Conservation (phyloP, 1,284 basidiomycete species). For the Melampsora medusae region DNA sequence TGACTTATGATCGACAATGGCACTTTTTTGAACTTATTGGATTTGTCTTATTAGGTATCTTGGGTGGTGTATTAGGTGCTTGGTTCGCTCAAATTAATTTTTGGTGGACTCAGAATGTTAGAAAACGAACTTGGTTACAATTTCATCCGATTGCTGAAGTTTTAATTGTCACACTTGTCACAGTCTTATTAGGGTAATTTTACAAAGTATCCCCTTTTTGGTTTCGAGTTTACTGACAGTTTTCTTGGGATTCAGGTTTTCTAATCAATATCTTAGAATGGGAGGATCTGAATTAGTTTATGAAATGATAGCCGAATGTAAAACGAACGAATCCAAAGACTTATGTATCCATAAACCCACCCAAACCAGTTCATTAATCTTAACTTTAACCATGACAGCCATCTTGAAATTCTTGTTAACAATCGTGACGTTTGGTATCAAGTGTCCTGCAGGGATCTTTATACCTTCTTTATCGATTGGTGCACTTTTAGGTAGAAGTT, state of each 20-base stretch:
- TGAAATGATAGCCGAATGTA: slow-evolving; percentile 55
- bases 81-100: slow-evolving; percentile 4
- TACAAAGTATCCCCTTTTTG: background rate
- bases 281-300: slow-evolving; percentile 86
- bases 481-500: slow-evolving; percentile 84
- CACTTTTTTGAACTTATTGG: slow-evolving; percentile 53
- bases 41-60: slow-evolving; percentile 68
- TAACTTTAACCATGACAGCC: slow-evolving; percentile 18
- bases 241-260: slow-evolving; percentile 61
- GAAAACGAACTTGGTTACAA: slow-evolving; percentile 75
- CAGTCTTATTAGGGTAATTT: slow-evolving; percentile 21
- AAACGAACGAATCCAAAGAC: slow-evolving; percentile 65
- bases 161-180: slow-evolving; percentile 63
- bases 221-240: background rate
- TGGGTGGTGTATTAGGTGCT: slow-evolving; percentile 75
- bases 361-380: slow-evolving; percentile 50
- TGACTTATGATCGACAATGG: slow-evolving; percentile 73
- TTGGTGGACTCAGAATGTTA: slow-evolving; percentile 73
- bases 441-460: slow-evolving; percentile 77
- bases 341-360: slow-evolving; percentile 1
- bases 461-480: slow-evolving; percentile 96
- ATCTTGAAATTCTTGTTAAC: slow-evolving; percentile 17
- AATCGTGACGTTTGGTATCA: slow-evolving; percentile 24
- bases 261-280: slow-evolving; percentile 88
- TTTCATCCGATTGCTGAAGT: slow-evolving; percentile 81